Evolutionary conservation across 164 flowering plant species (phyloP).

Genomic region (Vitis vinifera): DNA sequence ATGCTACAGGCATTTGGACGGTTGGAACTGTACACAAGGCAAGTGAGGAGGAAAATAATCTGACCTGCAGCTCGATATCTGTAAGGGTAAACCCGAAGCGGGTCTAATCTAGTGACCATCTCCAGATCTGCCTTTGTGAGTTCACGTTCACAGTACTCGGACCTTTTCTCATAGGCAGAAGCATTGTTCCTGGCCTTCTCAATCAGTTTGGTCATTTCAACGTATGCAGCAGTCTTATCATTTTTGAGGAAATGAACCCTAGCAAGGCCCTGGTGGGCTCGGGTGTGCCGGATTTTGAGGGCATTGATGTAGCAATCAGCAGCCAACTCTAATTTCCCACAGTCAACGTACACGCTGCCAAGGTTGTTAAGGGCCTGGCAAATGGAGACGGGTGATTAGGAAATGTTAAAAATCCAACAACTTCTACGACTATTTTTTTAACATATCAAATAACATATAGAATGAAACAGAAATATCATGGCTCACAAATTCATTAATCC

Average conservation of each 20-base stretch:
- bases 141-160: conserved; percentile 96
- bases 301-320: conserved; percentile 96
- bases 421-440: not conserved
- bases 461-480: not conserved
- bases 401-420: not conserved
- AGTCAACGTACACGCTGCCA: conserved; percentile 93
- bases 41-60: conserved; percentile 4
- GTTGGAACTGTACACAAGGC: not conserved
- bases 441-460: not conserved
- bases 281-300: conserved; percentile 86
- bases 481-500: too few relatives aligned
- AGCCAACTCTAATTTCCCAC: conserved; percentile 75
- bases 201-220: conserved; percentile 91
- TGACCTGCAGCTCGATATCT: conserved; percentile 98
- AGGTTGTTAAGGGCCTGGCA: conserved; percentile 95
- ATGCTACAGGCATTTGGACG: too few relatives aligned
- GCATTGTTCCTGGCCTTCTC: conserved; percentile 90
- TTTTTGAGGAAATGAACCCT: conserved; percentile 83
- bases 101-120: conserved; percentile 89
- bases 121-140: conserved; percentile 82
- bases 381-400: not conserved
- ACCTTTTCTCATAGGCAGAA: conserved; percentile 97
- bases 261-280: conserved; percentile 99
- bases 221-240: conserved; percentile 76
- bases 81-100: conserved; percentile 94